Conservation (phyloP, 2,329 filamentous ascomycete genomes). For the Colletotrichum euphorbiae region DNA sequence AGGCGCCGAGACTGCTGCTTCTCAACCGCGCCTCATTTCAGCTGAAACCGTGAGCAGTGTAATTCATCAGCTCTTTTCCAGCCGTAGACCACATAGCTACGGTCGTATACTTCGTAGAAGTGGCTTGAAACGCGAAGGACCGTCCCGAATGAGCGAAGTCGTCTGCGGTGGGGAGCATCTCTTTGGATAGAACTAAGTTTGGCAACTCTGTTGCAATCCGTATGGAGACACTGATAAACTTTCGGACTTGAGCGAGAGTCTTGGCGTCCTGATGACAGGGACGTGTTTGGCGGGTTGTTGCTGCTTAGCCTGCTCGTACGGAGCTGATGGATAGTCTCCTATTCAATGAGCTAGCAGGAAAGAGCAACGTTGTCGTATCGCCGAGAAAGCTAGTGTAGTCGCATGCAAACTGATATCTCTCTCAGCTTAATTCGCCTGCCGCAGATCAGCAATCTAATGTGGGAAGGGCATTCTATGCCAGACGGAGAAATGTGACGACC, state of each 20-base stretch:
- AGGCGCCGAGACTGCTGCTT: neutral
- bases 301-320: neutral
- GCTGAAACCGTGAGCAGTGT: neutral
- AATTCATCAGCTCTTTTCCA: slow-evolving; percentile 8
- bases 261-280: neutral
- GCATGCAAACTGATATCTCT: slow-evolving; percentile 2
- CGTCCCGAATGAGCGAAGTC: slow-evolving; percentile 12
- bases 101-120: neutral
- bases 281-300: neutral
- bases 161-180: neutral
- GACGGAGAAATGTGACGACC: slow-evolving; percentile 28
- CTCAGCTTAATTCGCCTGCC: slow-evolving; percentile 8
- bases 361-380: neutral
- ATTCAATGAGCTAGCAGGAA: neutral
- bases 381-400: slow-evolving; percentile 3
- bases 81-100: slow-evolving; percentile 17
- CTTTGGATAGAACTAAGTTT: slow-evolving; percentile 5
- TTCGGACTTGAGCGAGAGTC: neutral
- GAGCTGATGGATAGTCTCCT: slow-evolving; percentile 15
- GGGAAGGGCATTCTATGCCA: slow-evolving; percentile 17
- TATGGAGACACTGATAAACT: neutral
- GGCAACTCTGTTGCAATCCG: slow-evolving; percentile 1
- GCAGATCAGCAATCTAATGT: slow-evolving; percentile 28
- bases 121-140: slow-evolving; percentile 15
- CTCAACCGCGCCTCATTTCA: slow-evolving; percentile 11